Percentiles rank a stretch among this genome's conserved stretches.
Conservation (phyloP, 495 filamentous ascomycete species). For the Cercophora sp. region DNA sequence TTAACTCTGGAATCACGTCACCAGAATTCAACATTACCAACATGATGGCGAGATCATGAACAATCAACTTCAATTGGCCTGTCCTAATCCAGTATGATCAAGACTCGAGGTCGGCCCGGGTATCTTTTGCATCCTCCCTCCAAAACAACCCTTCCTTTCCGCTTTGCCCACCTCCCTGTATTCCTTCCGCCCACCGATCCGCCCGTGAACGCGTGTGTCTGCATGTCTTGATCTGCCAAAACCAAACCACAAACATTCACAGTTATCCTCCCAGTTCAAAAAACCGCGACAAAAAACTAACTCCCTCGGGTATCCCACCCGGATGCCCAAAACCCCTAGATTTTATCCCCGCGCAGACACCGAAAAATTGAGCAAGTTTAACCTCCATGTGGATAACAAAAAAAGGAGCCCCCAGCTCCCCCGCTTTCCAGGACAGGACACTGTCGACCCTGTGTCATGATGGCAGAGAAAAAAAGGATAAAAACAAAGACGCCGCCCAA, state of each 20-base stretch:
- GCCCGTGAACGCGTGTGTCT: neutral
- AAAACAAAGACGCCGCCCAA: neutral
- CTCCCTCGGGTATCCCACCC: slow-evolving; percentile 5
- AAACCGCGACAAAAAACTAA: too few species aligned
- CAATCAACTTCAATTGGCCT: too few species aligned
- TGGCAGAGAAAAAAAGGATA: neutral
- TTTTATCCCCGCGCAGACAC: slow-evolving; percentile 5
- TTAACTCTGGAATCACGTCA: too few species aligned
- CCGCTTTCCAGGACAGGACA: too few species aligned
- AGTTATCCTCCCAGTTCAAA: too few species aligned
- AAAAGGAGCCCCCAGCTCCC: too few species aligned
- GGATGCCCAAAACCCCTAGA: slow-evolving; percentile 8
- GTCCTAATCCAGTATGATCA: neutral
- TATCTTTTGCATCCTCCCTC: slow-evolving; percentile 4
- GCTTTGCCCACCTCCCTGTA: neutral
- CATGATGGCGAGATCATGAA: too few species aligned
- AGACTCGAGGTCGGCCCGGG: slow-evolving; percentile 4
- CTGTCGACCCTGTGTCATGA: too few species aligned
- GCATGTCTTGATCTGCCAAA: neutral
- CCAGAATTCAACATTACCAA: too few species aligned
- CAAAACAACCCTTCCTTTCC: too few species aligned
- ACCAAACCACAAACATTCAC: neutral
- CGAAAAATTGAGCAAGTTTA: too few species aligned
- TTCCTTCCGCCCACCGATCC: neutral
- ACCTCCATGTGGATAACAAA: too few species aligned